Base-by-base conservation (phyloP, 495 filamentous ascomycete species). In the Talaromyces proteolyticus region DNA sequence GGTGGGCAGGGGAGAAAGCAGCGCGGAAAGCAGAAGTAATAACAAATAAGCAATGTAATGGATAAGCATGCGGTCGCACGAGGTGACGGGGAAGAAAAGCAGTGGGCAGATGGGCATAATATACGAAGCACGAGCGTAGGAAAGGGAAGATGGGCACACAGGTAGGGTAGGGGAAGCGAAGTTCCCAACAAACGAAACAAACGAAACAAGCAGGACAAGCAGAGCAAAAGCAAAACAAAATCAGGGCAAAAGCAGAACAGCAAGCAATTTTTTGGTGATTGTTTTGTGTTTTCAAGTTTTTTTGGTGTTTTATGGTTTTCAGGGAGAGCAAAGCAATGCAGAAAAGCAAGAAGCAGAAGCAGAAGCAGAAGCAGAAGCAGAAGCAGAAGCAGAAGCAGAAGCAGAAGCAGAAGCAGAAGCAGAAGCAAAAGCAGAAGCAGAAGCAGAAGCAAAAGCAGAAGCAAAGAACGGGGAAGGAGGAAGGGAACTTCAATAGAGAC, bases 361-460 rank as follows among this genome's bases (percentile, higher is more conserved):
- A 21, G 16, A 37, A 16, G 36, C 38, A 46, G 21, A 24, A 46
- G 14, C 23, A 46, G 24, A 22, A 34, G 26, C 18, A 46, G 34
- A 46, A 46, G 11, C 44, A 47, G 36, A 40, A 40, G n/a, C n/a
- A 6, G n/a, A 49, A 19, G n/a, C 47, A 23, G 41, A 39, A 47
- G 18, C 25, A 46, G 25, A 22, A 21, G 18, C 11, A 40, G 16
- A 40, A 40, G 38, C n/a, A 41, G n/a, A 41, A 41, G 38, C 2
- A 3, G 10, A 45, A 45, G 23, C 20, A 6, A 29, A 45, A 20
- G 8, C 14, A 29, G 17, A 42, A n/a, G 39, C 6, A 16, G 19
- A 42, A 21, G 5, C n/a, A 42, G 17, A 2, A 42, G 8, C 10
- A 42, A 42, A 7, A 42, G 17, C 8, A 42, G 40, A 42, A 22